Conservation (phyloP, 2,329 filamentous ascomycete species). For the Fusarium marasasianum region DNA sequence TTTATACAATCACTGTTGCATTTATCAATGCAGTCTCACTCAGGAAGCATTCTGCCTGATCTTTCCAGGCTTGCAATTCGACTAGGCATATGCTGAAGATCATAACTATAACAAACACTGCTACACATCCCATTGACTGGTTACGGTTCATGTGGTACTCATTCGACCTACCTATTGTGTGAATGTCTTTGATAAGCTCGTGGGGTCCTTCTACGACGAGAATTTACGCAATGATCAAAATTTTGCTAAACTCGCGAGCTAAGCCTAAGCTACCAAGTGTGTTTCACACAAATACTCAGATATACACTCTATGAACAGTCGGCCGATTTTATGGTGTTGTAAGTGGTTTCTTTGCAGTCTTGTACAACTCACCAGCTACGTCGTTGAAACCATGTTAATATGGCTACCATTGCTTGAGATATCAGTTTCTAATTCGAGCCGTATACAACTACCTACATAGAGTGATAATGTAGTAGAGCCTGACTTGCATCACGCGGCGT, state of each 20-base stretch:
- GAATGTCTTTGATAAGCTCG: background rate
- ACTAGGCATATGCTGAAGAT: background rate
- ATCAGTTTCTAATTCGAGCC: background rate
- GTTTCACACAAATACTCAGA: background rate
- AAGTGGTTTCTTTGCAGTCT: background rate
- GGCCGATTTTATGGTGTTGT: background rate
- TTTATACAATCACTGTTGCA: constrained; percentile 8
- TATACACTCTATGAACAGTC: background rate
- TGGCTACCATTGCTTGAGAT: background rate
- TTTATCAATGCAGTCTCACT: background rate
- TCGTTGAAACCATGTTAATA: background rate
- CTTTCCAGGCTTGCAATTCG: background rate
- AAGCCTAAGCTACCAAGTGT: background rate
- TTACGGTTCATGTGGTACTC: too few relatives aligned
- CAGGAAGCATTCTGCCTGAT: background rate
- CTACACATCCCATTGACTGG: background rate
- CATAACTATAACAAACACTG: background rate
- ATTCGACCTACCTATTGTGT: background rate
- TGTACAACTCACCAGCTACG: background rate
- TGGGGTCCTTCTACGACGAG: constrained; percentile 24
- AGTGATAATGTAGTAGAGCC: constrained; percentile 68
- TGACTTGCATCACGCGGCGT: constrained; percentile 71
- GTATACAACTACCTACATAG: background rate
- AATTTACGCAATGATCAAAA: constrained; percentile 39
- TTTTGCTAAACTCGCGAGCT: background rate